Conservation (phyloP, 2,329 filamentous ascomycete genomes). For the Colletotrichum paranaense region DNA sequence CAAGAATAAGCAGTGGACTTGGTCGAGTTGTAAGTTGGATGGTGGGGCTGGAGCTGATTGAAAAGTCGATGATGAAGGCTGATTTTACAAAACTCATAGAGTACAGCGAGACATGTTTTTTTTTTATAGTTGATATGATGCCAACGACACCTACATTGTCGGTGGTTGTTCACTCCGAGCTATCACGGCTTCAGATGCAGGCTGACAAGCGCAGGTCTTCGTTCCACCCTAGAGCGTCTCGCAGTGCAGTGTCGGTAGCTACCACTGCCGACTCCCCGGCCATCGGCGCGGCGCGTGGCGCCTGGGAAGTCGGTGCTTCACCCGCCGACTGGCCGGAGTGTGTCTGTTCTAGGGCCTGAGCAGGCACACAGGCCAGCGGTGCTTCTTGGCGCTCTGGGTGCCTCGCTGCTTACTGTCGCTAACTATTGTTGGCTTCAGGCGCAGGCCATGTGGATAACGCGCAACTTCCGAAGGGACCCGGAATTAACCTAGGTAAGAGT, state of each 20-base stretch:
- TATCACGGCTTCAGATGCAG: background rate
- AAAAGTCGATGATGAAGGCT: background rate
- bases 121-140: background rate
- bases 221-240: background rate
- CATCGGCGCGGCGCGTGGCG: too few relatives aligned
- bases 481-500: background rate
- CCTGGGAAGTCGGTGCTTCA: background rate
- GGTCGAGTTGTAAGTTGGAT: background rate
- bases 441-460: background rate
- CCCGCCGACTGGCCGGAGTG: background rate
- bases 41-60: background rate
- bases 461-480: background rate
- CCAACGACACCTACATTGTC: background rate
- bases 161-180: background rate
- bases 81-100: background rate
- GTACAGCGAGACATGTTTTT: background rate
- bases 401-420: background rate
- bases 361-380: background rate
- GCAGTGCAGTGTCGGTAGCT: background rate
- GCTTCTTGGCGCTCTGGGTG: background rate
- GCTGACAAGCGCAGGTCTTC: background rate
- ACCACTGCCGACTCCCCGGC: background rate
- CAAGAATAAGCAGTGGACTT: background rate
- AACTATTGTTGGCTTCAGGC: background rate
- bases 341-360: background rate